Base-by-base conservation (phyloP, 176 grass and related monocot genomes). In the Musa acuminata region DNA sequence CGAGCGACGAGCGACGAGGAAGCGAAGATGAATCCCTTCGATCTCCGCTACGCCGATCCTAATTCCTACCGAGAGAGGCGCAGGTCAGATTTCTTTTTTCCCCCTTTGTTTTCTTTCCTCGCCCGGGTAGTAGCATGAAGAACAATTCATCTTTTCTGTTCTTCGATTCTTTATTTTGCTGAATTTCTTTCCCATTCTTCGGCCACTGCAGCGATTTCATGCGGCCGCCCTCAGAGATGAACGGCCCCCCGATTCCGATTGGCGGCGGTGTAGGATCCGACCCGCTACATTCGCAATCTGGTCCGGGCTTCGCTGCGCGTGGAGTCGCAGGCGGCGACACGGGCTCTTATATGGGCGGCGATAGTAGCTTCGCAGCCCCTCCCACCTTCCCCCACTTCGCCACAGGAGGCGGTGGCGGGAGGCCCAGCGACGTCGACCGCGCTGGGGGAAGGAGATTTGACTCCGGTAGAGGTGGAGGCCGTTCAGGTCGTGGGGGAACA, bases 61-160 rank as follows among this genome's bases (percentile, higher is more conserved):
- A 85, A 84, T 50, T 99, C 95, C 75, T 99, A 99, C 86, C 87
- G 85, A 8, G 91, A 94, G 75, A 89, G 95, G 74, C 88, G 88
- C 59, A 99, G 90, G 95, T 99, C 75, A 67, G 52, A 53, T 53
- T 13, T 20, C 25, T 80, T 8, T 43, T 65, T 3, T 58, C 53
- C 72, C 63, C 55, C 82, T 24, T 23, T 54, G 9, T 64, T 50
- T 9, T 54, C 16, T 55, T 55, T n/a, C 7, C 35, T 43, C 35
- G 35, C 4, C 35, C 35, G 3, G 35, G 35, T 4, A 43, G 3
- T 43, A 43, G 4, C 0, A 43, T 0, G 35, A 43, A 5, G 35
- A 43, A 6, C 4, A 43, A 43, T 43, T 43, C 4, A 43, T 43
- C 35, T 43, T 43, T 43, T 43, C 35, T 43, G 4, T 43, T 43